Conservation (phyloP, 768 basidiomycete species). For the Leccinum truebloodii region DNA sequence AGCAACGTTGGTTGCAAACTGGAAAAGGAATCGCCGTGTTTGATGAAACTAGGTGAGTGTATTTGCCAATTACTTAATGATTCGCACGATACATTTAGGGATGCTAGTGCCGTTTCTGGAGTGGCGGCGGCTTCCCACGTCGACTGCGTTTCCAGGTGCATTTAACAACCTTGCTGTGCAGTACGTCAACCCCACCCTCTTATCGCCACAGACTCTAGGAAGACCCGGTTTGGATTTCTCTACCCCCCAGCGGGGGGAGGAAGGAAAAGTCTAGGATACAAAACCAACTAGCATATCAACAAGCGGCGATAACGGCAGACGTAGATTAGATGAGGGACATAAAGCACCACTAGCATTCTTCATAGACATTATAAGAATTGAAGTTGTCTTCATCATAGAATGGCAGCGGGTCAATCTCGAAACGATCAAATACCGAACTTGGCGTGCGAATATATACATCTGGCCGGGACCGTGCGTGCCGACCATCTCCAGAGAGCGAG, state of each 20-base stretch:
- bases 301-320: slow-evolving; percentile 21
- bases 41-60: slow-evolving; percentile 55
- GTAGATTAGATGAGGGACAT: slow-evolving; percentile 33
- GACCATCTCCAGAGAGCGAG: slow-evolving; percentile 51
- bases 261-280: slow-evolving; percentile 26
- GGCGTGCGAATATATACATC: slow-evolving; percentile 65
- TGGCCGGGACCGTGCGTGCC: slow-evolving; percentile 47
- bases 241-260: not conserved
- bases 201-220: slow-evolving; percentile 16
- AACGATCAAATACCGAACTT: slow-evolving; percentile 60
- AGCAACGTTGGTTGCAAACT: slow-evolving; percentile 58
- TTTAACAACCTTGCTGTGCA: slow-evolving; percentile 71
- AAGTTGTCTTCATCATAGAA: slow-evolving; percentile 55
- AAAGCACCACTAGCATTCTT: slow-evolving; percentile 55
- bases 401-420: slow-evolving; percentile 72
- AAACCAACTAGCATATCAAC: slow-evolving; percentile 32
- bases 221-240: not conserved
- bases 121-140: slow-evolving; percentile 49
- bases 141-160: slow-evolving; percentile 53
- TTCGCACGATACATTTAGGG: slow-evolving; percentile 12
- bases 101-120: slow-evolving; percentile 50
- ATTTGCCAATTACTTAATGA: slow-evolving; percentile 5
- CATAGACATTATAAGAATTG: slow-evolving; percentile 53
- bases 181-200: slow-evolving; percentile 35
- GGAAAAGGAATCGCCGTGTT: slow-evolving; percentile 49